A percentile compares a stretch with the other conserved stretches of the same genome.
Evolutionary conservation across 352 stramenopile genomes (phyloP).

Genomic region (Saprolegnia parasitica): DNA sequence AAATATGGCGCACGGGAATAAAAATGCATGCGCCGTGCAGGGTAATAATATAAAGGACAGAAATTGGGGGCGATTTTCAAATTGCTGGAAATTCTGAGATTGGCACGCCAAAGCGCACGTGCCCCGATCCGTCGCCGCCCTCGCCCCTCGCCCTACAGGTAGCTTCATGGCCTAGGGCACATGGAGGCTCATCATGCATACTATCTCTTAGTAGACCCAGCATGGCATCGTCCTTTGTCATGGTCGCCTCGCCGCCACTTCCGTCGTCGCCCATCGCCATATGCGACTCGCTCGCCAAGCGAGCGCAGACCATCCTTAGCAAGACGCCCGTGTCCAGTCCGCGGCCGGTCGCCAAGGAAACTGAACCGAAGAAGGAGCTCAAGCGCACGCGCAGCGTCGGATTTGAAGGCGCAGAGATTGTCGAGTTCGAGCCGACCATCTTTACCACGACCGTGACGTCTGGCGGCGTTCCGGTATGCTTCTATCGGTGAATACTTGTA

Average conservation of each 20-base stretch:
- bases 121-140: neutral
- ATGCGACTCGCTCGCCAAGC: conserved; percentile 12
- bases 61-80: neutral
- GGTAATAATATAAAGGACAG: conserved; percentile 8
- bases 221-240: conserved; percentile 9
- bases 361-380: conserved; percentile 34
- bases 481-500: neutral
- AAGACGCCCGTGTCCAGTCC: conserved; percentile 13
- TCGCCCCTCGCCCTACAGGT: neutral
- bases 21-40: neutral
- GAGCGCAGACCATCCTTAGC: neutral
- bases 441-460: conserved; percentile 80
- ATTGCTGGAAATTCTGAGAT: conserved; percentile 14
- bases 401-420: conserved; percentile 78
- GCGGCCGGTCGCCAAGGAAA: neutral
- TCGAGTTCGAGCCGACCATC: conserved; percentile 79
- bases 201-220: neutral
- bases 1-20: conserved; percentile 14
- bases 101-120: conserved; percentile 11
- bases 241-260: neutral
- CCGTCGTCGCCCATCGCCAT: neutral
- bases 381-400: conserved; percentile 66
- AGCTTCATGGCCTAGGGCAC: neutral
- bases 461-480: conserved; percentile 50
- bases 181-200: neutral